These are phyloP conservation scores for Juncus inflexus DNA, from an alignment of 176 grass and related monocot species.

Conservation along the genomic window DNA sequence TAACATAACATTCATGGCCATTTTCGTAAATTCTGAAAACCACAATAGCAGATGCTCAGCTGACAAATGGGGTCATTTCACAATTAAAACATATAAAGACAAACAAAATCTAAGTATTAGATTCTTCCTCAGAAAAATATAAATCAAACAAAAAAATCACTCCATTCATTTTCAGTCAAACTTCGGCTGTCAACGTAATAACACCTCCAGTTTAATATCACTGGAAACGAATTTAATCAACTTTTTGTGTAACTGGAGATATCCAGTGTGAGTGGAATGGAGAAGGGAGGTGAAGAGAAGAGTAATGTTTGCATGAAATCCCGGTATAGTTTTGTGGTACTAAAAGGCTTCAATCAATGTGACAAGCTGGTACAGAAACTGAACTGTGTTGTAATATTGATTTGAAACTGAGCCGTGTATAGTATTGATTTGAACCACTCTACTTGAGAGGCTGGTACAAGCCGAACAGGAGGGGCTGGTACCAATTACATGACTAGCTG, in stretches of 20 bases:
- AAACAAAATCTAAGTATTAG: slow-evolving; percentile 34
- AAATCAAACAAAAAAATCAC: too few species aligned
- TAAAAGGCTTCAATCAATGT: slow-evolving; percentile 21
- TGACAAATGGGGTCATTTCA: slow-evolving; percentile 31
- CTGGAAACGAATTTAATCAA: not conserved
- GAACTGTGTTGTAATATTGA: slow-evolving; percentile 20
- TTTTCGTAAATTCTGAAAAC: slow-evolving; percentile 14
- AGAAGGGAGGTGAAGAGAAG: not conserved
- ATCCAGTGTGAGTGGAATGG: not conserved
- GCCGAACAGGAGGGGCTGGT: not conserved
- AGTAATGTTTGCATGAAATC: slow-evolving; percentile 20
- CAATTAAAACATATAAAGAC: slow-evolving; percentile 23
- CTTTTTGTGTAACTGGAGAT: not conserved
- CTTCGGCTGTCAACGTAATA: slow-evolving; percentile 5
- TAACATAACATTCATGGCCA: not conserved
- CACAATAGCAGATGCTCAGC: slow-evolving; percentile 10
- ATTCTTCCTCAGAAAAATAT: slow-evolving; percentile 18
- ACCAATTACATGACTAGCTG: slow-evolving; percentile 19
- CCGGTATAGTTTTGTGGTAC: slow-evolving; percentile 23
- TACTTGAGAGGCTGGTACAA: slow-evolving; percentile 13
- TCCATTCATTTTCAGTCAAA: slow-evolving; percentile 20
- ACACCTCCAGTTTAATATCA: not conserved
- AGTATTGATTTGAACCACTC: not conserved
- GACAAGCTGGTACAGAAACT: slow-evolving; percentile 18
- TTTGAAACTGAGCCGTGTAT: not conserved